Percentiles rank a stretch among this genome's conserved stretches.
Conservation (phyloP, 768 basidiomycete species). For the Cyclocybe cylindracea region DNA sequence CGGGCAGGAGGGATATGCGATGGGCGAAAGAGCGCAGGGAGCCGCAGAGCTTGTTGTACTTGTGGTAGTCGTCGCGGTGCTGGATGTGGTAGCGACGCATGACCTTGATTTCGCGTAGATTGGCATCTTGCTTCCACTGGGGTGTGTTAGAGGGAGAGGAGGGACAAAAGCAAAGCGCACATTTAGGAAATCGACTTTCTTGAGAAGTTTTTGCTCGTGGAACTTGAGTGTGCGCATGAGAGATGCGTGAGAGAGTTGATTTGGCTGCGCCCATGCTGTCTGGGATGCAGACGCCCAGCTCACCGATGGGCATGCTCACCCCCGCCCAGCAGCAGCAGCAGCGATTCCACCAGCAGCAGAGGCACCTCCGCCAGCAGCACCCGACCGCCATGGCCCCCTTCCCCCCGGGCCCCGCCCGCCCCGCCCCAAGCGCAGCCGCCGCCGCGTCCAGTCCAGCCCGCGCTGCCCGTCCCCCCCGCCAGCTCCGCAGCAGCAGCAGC, state of each 20-base stretch:
- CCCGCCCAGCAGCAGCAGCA: conserved; percentile 19
- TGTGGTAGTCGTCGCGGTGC: conserved; percentile 92
- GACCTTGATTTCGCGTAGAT: conserved; percentile 87
- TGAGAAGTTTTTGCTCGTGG: conserved; percentile 93
- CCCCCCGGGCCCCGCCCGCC: no score
- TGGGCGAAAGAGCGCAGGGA: conserved; percentile 84
- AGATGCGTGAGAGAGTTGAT: conserved; percentile 13
- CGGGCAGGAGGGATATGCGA: conserved; percentile 81
- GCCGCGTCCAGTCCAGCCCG: not conserved
- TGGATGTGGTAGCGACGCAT: conserved; percentile 97
- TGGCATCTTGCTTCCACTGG: conserved; percentile 97
- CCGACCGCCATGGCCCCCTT: conserved; percentile 1
- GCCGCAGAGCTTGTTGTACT: conserved; percentile 97
- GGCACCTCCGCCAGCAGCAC: conserved; percentile 20
- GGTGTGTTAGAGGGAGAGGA: conserved; percentile 6
- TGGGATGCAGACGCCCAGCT: conserved; percentile 28
- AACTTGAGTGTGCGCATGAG: conserved; percentile 95
- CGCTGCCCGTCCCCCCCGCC: not conserved
- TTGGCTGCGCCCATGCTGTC: no score
- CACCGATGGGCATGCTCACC: conserved; percentile 40
- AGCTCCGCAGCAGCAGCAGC: conserved; percentile 5
- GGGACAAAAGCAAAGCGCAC: conserved; percentile 41
- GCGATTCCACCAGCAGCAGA: conserved; percentile 19
- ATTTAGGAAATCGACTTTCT: conserved; percentile 96
- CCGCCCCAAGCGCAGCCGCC: conserved; percentile 1